Conservation (phyloP, 139 green algal species). For the Auxenochlorella pyrenoidosa region DNA sequence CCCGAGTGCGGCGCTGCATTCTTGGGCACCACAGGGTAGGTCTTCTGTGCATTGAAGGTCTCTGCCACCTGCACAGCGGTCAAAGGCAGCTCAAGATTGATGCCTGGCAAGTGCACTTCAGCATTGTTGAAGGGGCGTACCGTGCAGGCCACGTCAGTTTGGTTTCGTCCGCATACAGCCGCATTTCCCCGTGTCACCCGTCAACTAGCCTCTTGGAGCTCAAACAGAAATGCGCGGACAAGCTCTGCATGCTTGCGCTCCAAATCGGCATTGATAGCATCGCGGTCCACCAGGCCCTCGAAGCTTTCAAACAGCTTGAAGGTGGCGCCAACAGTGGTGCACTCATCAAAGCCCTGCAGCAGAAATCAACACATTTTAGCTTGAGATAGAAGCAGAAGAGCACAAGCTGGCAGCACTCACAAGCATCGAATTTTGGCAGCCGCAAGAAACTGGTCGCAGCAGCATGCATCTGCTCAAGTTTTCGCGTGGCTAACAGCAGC, state of each 20-base stretch:
- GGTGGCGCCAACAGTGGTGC: slow-evolving; percentile 77
- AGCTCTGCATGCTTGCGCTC: slow-evolving; percentile 80
- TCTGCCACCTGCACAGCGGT: slow-evolving; percentile 54
- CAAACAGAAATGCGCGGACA: slow-evolving; percentile 54
- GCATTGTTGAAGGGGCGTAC: no score
- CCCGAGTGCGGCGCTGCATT: slow-evolving; percentile 71
- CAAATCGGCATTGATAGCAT: slow-evolving; percentile 79
- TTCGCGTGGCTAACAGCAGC: no score
- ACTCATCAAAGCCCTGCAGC: slow-evolving; percentile 83
- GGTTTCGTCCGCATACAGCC: not conserved
- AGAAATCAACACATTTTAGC: not conserved
- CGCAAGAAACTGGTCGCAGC: no score
- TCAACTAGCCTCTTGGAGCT: slow-evolving; percentile 63
- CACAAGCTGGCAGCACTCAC: no score
- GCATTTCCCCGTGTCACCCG: not conserved
- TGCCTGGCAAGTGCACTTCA: no score
- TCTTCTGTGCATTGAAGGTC: slow-evolving; percentile 65
- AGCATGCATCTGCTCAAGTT: no score
- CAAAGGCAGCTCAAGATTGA: no score
- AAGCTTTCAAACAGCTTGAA: slow-evolving; percentile 95
- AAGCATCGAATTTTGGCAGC: no score
- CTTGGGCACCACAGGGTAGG: slow-evolving; percentile 44
- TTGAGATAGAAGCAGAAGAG: not conserved
- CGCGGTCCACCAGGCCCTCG: slow-evolving; percentile 88
- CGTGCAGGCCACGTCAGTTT: not conserved